Evolutionary conservation across 202 grass and related monocot species (phyloP).

Genomic region (Schoenoplectus tabernaemontani): DNA sequence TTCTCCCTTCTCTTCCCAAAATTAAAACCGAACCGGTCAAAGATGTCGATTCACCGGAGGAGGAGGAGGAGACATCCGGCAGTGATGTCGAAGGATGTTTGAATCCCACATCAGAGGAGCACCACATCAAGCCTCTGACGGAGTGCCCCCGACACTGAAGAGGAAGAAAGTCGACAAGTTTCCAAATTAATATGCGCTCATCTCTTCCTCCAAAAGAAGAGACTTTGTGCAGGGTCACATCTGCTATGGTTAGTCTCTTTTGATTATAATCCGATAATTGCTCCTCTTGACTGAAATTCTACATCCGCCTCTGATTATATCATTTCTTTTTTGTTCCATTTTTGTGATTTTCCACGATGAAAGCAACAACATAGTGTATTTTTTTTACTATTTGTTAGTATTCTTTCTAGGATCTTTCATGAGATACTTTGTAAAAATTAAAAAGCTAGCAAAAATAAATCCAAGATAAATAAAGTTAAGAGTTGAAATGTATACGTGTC

Average conservation of each 20-base stretch:
- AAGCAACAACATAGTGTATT: not conserved
- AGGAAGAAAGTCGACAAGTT: slow-evolving; percentile 21
- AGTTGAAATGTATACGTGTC: too few species aligned
- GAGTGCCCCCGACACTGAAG: slow-evolving; percentile 24
- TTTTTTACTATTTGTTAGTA: not conserved
- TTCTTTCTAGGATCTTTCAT: not conserved
- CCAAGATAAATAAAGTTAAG: too few species aligned
- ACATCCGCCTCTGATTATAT: too few species aligned
- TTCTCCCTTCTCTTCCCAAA: slow-evolving; percentile 1
- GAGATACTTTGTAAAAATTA: not conserved
- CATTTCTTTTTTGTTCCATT: not conserved
- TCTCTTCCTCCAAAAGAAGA: slow-evolving; percentile 44
- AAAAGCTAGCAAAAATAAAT: not conserved
- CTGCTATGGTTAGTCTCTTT: not conserved
- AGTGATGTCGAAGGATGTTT: not conserved
- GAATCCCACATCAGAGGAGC: slow-evolving; percentile 64
- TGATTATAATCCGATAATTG: too few species aligned
- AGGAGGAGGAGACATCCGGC: not conserved
- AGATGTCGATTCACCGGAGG: not conserved
- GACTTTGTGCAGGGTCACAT: slow-evolving; percentile 31
- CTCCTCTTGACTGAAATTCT: too few species aligned
- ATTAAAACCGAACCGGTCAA: slow-evolving; percentile 3
- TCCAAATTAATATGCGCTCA: slow-evolving; percentile 12
- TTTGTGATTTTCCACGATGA: slow-evolving; percentile 20
- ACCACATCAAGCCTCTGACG: slow-evolving; percentile 29